A percentile compares a stretch with the other conserved stretches of the same genome.
phyloP scores from a whole-genome alignment of 805 yeast species.

The Tanozyma kutaoensis region DNA sequence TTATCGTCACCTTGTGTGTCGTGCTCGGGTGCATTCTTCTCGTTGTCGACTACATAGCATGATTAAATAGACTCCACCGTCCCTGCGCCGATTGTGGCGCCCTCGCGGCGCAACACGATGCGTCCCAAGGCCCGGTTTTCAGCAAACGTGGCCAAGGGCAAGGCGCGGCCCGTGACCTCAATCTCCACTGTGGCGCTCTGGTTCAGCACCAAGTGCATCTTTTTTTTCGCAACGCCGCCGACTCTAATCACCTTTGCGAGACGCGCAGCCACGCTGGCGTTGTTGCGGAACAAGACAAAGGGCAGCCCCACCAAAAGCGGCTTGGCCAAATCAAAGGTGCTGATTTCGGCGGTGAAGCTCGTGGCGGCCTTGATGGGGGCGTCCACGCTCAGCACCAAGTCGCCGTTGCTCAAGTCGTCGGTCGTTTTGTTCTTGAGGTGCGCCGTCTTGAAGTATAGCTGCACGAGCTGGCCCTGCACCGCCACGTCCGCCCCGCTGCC shows the following conservation, averaged over 20 bases:
- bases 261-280: conserved; percentile 58
- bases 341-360: conserved; percentile 14
- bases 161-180: conserved; percentile 29
- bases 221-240: conserved; percentile 26
- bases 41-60: conserved; percentile 31
- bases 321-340: conserved; percentile 33
- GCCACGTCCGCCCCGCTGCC: conserved; percentile 35
- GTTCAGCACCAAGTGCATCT: conserved; percentile 44
- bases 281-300: conserved; percentile 64
- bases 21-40: conserved; percentile 43
- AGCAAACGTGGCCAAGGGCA: conserved; percentile 39
- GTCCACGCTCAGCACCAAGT: conserved; percentile 22
- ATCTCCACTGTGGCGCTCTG: conserved; percentile 48
- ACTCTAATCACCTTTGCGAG: conserved; percentile 25
- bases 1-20: conserved; percentile 42
- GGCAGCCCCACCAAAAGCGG: conserved; percentile 77
- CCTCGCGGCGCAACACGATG: conserved; percentile 57
- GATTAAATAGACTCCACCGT: not conserved
- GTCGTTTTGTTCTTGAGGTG: conserved; percentile 32
- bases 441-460: conserved; percentile 32
- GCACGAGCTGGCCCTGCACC: conserved; percentile 48
- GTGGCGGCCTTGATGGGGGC: conserved; percentile 13
- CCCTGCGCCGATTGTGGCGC: conserved; percentile 26
- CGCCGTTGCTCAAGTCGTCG: conserved; percentile 54
- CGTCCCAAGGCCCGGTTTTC: conserved; percentile 46